A percentile compares a stretch with the other conserved stretches of the same genome.
Evolutionary conservation across 352 stramenopile species (phyloP).

Genomic region (Thalassiosira mediterranea): DNA sequence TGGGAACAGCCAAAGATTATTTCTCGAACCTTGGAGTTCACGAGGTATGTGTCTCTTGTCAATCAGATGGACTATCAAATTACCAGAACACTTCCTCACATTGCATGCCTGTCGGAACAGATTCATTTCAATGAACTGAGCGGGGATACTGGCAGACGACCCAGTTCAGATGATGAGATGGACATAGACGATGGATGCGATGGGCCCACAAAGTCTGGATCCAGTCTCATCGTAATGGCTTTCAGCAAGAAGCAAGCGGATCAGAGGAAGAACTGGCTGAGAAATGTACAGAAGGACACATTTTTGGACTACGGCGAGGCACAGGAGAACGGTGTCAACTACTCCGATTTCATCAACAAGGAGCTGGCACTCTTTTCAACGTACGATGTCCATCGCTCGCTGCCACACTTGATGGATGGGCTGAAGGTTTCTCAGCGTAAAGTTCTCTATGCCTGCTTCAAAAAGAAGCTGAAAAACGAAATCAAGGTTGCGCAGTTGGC

Average conservation of each 20-base stretch:
- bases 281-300: slow-evolving; percentile 88
- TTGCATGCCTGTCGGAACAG: too few species aligned
- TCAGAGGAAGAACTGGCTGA: slow-evolving; percentile 96
- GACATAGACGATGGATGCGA: slow-evolving; percentile 60
- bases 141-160: slow-evolving; percentile 17
- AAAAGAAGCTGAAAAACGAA: slow-evolving; percentile 97
- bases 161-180: slow-evolving; percentile 47
- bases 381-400: slow-evolving; percentile 94
- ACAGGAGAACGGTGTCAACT: slow-evolving; percentile 87
- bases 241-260: slow-evolving; percentile 96
- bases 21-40: slow-evolving; percentile 95
- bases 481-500: slow-evolving; percentile 99
- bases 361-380: slow-evolving; percentile 99
- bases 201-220: slow-evolving; percentile 72
- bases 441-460: slow-evolving; percentile 97
- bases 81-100: too few species aligned
- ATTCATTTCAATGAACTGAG: slow-evolving; percentile 45
- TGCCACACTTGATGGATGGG: slow-evolving; percentile 95
- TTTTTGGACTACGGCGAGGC: slow-evolving; percentile 91
- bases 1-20: slow-evolving; percentile 92
- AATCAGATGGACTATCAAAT: too few species aligned
- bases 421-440: slow-evolving; percentile 98
- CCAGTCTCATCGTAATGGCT: slow-evolving; percentile 97
- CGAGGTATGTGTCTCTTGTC: slow-evolving; percentile 88
- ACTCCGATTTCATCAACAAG: slow-evolving; percentile 97